A percentile compares a stretch with the other conserved stretches of the same genome.
These are phyloP conservation scores for Stachybotrys echinatus DNA, from an alignment of 2,329 filamentous ascomycete species.

Conservation along the genomic window DNA sequence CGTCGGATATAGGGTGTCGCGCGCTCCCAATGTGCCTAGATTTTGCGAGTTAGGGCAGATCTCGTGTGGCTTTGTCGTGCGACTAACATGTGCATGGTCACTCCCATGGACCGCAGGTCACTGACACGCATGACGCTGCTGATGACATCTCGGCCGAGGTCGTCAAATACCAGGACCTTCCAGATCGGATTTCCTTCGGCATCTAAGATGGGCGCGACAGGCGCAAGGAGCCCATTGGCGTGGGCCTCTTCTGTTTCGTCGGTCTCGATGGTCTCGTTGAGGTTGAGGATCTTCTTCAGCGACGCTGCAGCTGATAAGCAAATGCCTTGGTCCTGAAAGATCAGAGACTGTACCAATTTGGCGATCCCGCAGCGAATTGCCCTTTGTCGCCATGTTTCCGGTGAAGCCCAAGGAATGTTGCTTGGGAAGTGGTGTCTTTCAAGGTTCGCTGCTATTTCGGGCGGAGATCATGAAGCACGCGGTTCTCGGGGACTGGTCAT, in stretches of 20 bases:
- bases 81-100: conserved; percentile 85
- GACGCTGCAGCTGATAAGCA: conserved; percentile 53
- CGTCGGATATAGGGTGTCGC: conserved; percentile 89
- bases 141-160: conserved; percentile 86
- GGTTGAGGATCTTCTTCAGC: conserved; percentile 90
- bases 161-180: conserved; percentile 96
- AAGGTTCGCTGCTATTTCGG: background rate
- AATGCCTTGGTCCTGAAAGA: background rate
- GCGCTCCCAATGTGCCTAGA: conserved; percentile 71
- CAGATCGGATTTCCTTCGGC: conserved; percentile 89
- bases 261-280: conserved; percentile 69
- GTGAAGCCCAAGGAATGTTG: background rate
- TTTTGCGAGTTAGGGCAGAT: conserved; percentile 15
- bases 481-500: background rate
- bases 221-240: conserved; percentile 59
- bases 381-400: conserved; percentile 39
- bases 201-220: conserved; percentile 75
- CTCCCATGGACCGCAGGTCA: conserved; percentile 87
- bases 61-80: background rate
- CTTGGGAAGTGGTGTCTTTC: background rate
- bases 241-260: conserved; percentile 58
- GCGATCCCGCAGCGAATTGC: conserved; percentile 43
- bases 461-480: background rate
- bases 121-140: conserved; percentile 93
- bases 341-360: conserved; percentile 34